Base-by-base conservation (phyloP, 2,329 filamentous ascomycete genomes). In the Aureobasidium mangrovei region DNA sequence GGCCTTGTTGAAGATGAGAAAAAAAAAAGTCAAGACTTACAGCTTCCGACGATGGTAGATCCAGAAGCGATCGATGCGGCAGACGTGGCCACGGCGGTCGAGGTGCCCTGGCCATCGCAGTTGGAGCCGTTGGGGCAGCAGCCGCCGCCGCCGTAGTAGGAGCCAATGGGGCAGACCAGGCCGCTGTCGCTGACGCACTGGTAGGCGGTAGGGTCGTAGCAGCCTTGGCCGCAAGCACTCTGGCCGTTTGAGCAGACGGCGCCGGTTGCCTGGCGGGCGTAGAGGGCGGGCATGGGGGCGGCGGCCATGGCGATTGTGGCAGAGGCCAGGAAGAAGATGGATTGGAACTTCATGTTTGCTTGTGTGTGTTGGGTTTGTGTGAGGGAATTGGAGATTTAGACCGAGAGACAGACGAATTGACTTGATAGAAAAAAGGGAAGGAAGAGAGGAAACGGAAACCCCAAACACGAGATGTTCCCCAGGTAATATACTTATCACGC, bases 31-130 rank as follows among this genome's bases (percentile, higher is more conserved):
- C 36, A 28, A 38, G n/a, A 54, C 43, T 54, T 47, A 46, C 53
- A 48, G 53, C 42, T 42, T 54, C 41, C 51, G 10, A 54, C 35
- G n/a, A 46, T 38, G 26, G 53, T 54, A n/a, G 42, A 46, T 35
- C 42, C 42, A n/a, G 35, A 46, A 7, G 36, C 35, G 3, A 54
- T 26, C 10, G 24, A 29, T 10, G 53, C 48, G 38, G 53, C 53
- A 35, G 53, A 54, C 10, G 10, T 9, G 36, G 29, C 43, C 3
- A 10, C 8, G 24, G 53, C 31, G 8, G 53, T 54, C 8, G 53
- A 54, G 31, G 53, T 27, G 10, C 53, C 53, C 26, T 54, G 53
- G 28, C 53, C 53, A 26, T 54, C 43, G 31, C 53, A 54, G 53
- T 54, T 54, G 36, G 29, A 18, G 24, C 53, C 53, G 12, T 10